Conservation (phyloP, 768 basidiomycete species). For the Astraeus odoratus region DNA sequence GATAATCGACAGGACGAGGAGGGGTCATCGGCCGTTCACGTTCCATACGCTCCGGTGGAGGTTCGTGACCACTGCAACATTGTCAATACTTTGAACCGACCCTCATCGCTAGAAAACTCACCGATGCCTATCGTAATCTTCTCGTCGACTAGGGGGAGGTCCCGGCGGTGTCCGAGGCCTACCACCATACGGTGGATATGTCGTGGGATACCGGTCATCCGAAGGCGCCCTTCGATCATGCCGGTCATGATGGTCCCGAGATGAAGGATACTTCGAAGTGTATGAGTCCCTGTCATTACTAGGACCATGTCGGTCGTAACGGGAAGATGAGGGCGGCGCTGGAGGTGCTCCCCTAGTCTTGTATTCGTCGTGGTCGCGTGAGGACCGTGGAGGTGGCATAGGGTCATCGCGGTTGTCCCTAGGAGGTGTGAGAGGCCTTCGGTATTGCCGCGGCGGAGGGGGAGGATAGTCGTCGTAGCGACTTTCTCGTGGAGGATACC, state of each 20-base stretch:
- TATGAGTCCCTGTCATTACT: slow-evolving; percentile 38
- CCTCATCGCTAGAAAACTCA: slow-evolving; percentile 30
- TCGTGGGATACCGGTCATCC: slow-evolving; percentile 31
- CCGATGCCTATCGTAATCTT: slow-evolving; percentile 64
- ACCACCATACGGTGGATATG: slow-evolving; percentile 31
- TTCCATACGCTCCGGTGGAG: slow-evolving; percentile 18
- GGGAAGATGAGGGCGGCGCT: slow-evolving; percentile 36
- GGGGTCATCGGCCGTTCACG: slow-evolving; percentile 50
- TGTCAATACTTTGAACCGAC: background rate
- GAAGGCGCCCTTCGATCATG: slow-evolving; percentile 46
- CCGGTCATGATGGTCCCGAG: slow-evolving; percentile 59
- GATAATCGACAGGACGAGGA: slow-evolving; percentile 44
- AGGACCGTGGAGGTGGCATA: slow-evolving; percentile 36
- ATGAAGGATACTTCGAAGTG: slow-evolving; percentile 46
- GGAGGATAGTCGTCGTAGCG: slow-evolving; percentile 50
- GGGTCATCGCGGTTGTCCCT: slow-evolving; percentile 66
- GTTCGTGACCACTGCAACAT: slow-evolving; percentile 10
- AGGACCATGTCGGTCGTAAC: slow-evolving; percentile 52
- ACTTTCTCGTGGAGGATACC: slow-evolving; percentile 40
- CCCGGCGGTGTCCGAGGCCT: slow-evolving; percentile 50
- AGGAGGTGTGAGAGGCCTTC: slow-evolving; percentile 54
- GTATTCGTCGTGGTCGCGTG: slow-evolving; percentile 68
- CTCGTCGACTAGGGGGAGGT: slow-evolving; percentile 47
- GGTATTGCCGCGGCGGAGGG: slow-evolving; percentile 47
- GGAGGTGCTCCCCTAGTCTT: slow-evolving; percentile 46